Evolutionary conservation across 805 yeast species (phyloP).

Genomic region (Phaffomyces thermotolerans): DNA sequence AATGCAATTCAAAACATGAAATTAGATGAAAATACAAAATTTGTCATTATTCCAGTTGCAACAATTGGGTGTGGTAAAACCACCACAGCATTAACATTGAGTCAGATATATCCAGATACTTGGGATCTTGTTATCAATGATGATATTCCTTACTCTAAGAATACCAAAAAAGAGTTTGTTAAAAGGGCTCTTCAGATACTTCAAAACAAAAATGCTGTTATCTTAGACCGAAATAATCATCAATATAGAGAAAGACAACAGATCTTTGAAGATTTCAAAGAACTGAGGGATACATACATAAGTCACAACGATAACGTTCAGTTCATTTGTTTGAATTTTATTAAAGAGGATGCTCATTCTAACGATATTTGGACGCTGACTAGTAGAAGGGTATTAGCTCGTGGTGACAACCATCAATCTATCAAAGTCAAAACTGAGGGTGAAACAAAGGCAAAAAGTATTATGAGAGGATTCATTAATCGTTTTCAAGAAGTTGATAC

Average conservation of each 20-base stretch:
- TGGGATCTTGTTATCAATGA: conserved; percentile 85
- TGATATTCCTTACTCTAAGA: conserved; percentile 42
- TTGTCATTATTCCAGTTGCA: conserved; percentile 73
- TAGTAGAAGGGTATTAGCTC: conserved; percentile 43
- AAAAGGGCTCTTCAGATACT: conserved; percentile 37
- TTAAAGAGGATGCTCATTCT: conserved; percentile 33
- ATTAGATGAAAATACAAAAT: conserved; percentile 37
- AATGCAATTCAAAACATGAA: conserved; percentile 30
- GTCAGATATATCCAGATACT: conserved; percentile 39
- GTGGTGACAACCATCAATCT: conserved; percentile 90
- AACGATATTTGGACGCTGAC: conserved; percentile 45
- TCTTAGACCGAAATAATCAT: conserved; percentile 83
- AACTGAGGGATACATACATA: conserved; percentile 37
- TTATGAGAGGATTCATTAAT: conserved; percentile 68
- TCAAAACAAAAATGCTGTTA: conserved; percentile 39
- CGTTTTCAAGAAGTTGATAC: conserved; percentile 57
- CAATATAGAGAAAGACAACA: conserved; percentile 60
- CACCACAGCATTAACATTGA: conserved; percentile 60
- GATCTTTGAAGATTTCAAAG: conserved; percentile 45
- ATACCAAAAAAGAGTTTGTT: conserved; percentile 43
- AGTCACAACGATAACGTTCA: conserved; percentile 39
- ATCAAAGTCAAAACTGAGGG: conserved; percentile 49
- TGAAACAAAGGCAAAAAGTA: conserved; percentile 41
- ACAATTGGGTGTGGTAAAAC: conserved; percentile 96
- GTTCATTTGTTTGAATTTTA: conserved; percentile 64